Conservation (phyloP, 2,329 filamentous ascomycete species). For the Cryphonectria japonica region DNA sequence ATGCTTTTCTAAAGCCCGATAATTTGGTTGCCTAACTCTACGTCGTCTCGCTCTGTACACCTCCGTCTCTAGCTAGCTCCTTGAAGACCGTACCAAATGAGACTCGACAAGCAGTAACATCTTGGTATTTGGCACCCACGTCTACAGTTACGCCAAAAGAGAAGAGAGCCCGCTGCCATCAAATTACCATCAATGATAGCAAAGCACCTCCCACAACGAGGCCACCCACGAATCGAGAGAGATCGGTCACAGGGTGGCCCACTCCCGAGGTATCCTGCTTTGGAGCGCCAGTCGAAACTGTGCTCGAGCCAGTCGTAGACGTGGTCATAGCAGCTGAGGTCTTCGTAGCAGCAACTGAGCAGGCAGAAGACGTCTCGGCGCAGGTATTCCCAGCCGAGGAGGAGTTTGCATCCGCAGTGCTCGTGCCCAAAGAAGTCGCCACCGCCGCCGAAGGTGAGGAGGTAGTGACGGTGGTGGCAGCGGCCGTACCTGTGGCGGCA, state of each 20-base stretch:
- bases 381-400: not conserved
- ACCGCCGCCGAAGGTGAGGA: not conserved
- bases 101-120: not conserved
- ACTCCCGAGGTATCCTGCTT: not conserved
- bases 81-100: not conserved
- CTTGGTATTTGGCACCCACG: not conserved
- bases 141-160: not conserved
- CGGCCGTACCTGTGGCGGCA: not conserved
- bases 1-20: not conserved
- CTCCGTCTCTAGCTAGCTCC: not conserved
- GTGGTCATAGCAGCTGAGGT: not conserved
- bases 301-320: not conserved
- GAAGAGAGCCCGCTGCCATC: not conserved
- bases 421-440: not conserved
- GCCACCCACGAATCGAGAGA: not conserved
- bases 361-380: not conserved
- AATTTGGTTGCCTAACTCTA: not conserved
- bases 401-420: not conserved
- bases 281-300: not conserved
- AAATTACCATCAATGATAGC: not conserved
- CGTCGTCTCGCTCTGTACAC: not conserved
- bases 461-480: not conserved
- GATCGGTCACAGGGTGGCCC: not conserved
- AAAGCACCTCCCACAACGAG: not conserved
- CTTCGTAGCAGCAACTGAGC: not conserved